Base-by-base conservation (phyloP, 257 asterid genomes). In the Scutellaria minor region DNA sequence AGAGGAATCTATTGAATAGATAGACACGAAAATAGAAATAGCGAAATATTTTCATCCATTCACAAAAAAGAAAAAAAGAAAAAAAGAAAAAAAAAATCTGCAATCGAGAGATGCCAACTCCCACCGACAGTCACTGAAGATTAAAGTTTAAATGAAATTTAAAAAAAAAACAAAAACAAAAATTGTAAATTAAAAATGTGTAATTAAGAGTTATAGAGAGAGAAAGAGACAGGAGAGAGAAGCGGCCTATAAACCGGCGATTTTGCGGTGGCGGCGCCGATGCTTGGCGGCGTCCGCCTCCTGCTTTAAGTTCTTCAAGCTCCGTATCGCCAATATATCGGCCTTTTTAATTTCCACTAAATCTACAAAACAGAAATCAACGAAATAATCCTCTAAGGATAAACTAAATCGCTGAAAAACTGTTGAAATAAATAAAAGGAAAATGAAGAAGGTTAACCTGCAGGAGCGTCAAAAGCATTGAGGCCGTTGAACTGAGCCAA, bases 261-360 rank as follows among this genome's bases (percentile, higher is more conserved):
- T 77, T 86, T 91, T 91, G 31, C 97, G 87, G 88, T 92, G 89
- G 70, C 75, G 79, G 59, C 80, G 79, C 62, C 83, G 87, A 9
- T 68, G 48, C 35, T 75, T 75, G 45, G 66, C 75, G 22, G 56
- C 51, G 57, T 9, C 77, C 5, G 73, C 73, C 20, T 73, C 70
- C 61, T 75, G 85, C 78, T 77, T 83, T 60, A 86, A 79, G 70
- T 84, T 83, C 86, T 89, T 84, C 55, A 75, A 70, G 86, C 88
- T 84, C 59, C 96, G 84, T 41, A 91, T 79, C 70, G 83, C 87
- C 78, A 86, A 67, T 18, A 83, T 39, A 45, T 85, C 88, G 57
- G 83, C 80, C 7, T 72, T 82, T 9, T 63, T 80, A 2, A 79
- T 83, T 71, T 79, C 86, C 75, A 71, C 50, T 13, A 81, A 54